Base-by-base conservation (phyloP, 257 asterid species). In the Nicotiana noctiflora region DNA sequence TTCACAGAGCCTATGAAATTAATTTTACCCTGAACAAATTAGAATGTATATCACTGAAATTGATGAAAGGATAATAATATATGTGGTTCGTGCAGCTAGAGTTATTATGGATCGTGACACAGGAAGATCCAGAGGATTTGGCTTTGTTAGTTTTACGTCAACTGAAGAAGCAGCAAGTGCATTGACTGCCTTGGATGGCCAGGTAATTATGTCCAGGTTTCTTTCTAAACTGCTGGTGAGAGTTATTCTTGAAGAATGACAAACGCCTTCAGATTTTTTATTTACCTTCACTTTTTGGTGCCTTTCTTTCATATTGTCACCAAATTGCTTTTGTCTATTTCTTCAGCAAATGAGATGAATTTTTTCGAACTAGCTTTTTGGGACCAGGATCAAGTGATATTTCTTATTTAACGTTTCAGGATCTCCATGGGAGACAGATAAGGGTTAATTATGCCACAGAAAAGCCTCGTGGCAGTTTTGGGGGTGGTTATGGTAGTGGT, bases 121-220 rank as follows among this genome's bases (percentile, higher is more conserved):
- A 76, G 99, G 99, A 66, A 88, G 94, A 82, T 95, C 99, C 0
- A 84, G 98, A 59, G 99, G 99, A 52, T 95, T 95, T 85, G 99
- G 90, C 63, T 95, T 95, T 87, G 88, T 95, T 55, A 91, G 93
- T 75, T 95, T 76, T 85, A 76, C 93, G 27, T 89, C 97, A n/a
- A 40, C 85, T 60, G 99, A 95, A 13, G 90, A 87, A 60, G 99
- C 99, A 56, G 79, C 92, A 74, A 87, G 86, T 87, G 99, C 97
- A 82, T 89, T 95, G 70, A 92, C 84, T 88, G 95, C 94, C 82
- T 84, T 84, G 64, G 97, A 95, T 76, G 95, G 95, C 76, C 94
- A 95, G 97, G 99, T 95, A 85, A 79, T 80, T 59, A 67, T 79
- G 37, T 59, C 0, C 44, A 72, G 61, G 2, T 72, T 70, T 72